These are phyloP conservation scores for Penicillium riverlandense DNA, from an alignment of 495 filamentous ascomycete species.

Conservation along the genomic window DNA sequence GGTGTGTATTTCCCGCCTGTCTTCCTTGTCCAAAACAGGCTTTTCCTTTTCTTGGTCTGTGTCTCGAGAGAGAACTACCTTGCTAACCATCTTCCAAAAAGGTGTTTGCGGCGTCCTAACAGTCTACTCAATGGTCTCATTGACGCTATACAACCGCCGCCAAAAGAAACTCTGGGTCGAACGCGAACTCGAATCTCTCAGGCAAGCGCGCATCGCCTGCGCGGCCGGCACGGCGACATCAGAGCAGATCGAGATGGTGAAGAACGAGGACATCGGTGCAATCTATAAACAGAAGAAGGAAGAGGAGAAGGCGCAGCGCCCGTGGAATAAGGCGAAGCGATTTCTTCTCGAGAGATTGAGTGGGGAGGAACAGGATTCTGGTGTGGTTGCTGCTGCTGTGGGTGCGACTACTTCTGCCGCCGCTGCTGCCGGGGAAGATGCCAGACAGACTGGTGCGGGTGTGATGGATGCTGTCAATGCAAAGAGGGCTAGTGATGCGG, in stretches of 20 bases:
- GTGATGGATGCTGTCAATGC: slow-evolving; percentile 35
- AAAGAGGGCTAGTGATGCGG: slow-evolving; percentile 17
- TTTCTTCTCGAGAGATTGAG: slow-evolving; percentile 42
- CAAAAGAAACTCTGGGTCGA: slow-evolving; percentile 60
- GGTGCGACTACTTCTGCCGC: slow-evolving; percentile 1
- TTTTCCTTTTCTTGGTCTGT: not conserved
- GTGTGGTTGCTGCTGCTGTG: slow-evolving; percentile 13
- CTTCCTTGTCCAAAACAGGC: no score
- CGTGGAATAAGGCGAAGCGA: slow-evolving; percentile 37
- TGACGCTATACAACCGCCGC: slow-evolving; percentile 79
- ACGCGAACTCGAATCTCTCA: slow-evolving; percentile 52
- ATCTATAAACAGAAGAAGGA: slow-evolving; percentile 37
- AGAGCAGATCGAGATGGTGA: slow-evolving; percentile 43
- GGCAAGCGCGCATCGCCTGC: slow-evolving; percentile 52
- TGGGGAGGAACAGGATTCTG: slow-evolving; percentile 27
- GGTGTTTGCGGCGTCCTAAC: slow-evolving; percentile 68
- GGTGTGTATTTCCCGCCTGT: slow-evolving; percentile 43
- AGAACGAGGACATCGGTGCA: slow-evolving; percentile 52
- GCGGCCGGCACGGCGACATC: slow-evolving; percentile 54
- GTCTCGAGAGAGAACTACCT: not conserved
- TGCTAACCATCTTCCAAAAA: slow-evolving; percentile 14
- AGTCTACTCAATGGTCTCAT: slow-evolving; percentile 73
- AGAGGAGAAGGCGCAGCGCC: slow-evolving; percentile 35
- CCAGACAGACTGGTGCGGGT: slow-evolving; percentile 12
- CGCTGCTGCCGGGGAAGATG: slow-evolving; percentile 1